Evolutionary conservation across 2,329 filamentous ascomycete genomes (phyloP), one percentile per base, ranked within the genome.

Genomic region (Diaporthe sp.): DNA sequence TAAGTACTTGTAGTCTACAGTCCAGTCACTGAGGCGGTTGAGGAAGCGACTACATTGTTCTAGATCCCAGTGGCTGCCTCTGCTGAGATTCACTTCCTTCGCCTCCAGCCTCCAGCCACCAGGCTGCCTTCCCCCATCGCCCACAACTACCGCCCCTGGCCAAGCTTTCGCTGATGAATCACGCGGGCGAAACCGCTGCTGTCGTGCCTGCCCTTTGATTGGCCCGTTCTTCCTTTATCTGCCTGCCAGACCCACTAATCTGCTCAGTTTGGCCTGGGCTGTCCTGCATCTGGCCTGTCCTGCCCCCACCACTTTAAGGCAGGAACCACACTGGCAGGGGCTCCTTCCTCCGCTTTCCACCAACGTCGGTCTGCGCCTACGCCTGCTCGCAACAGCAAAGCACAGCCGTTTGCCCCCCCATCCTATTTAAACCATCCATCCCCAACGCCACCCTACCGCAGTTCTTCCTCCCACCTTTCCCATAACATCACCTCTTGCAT

Each of bases 331-430:
- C 60, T 58, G 52, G 28, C 60, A 73, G 61, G 71, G 66, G 71
- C 52, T 40, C 30, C 28, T 66, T 66, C 50, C 60, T 57, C 57
- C 57, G 42, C 57, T 64, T 71, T 71, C 54, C 40, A 50, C 54
- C 45, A 52, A 28, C 54, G 55, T 71, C 57, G 4, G 64, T 40
- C 47, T 35, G 42, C 17, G 54, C 54, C 54, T 8, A 30, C 52
- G 54, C 54, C 54, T 54, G 45, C 66, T 54, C 22, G 35, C 30
- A 52, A 52, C 42, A 25, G 33, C 64, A 54, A 19, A 54, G 47
- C 64, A 68, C 64, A 54, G 64, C 64, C 70, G 58, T 72, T 66
- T 72, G 58, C 70, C 58, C 54, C 5, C 70, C 58, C 64, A 58
- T 38, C 69, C 69, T 72, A 72, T 66, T 72, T 72, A 72, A 52